Conservation (phyloP, 805 yeast genomes). For the Kurtzmaniella cleridarum region DNA sequence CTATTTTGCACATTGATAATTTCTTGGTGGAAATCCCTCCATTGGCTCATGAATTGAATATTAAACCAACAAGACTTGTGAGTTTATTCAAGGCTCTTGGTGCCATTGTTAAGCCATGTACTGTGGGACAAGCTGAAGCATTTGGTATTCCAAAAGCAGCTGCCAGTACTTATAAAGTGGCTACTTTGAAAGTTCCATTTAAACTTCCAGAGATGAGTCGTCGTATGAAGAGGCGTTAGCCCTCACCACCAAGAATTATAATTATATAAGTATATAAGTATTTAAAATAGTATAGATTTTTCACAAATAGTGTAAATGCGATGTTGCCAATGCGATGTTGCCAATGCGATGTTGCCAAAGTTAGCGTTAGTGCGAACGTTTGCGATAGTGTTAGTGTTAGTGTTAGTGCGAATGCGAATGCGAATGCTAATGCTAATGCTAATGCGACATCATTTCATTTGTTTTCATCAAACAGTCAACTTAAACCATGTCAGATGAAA, state of each 20-base stretch:
- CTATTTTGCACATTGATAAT: constrained; percentile 69
- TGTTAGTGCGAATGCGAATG: too few species aligned
- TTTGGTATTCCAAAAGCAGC: constrained; percentile 58
- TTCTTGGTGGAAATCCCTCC: constrained; percentile 74
- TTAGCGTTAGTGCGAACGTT: too few species aligned
- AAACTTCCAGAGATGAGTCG: constrained; percentile 78
- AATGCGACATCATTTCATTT: too few species aligned
- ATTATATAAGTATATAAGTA: neutral
- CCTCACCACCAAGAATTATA: too few species aligned
- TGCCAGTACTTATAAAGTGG: constrained; percentile 68
- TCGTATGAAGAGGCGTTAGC: constrained; percentile 42
- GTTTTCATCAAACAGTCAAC: neutral
- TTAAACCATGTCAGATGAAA: constrained; percentile 4
- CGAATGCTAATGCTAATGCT: too few species aligned
- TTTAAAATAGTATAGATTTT: neutral
- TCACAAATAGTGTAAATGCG: neutral
- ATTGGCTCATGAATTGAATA: constrained; percentile 74
- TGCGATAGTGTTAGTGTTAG: too few species aligned
- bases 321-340: neutral
- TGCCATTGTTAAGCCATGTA: constrained; percentile 66
- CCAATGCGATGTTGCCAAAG: too few species aligned
- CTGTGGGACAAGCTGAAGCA: constrained; percentile 71
- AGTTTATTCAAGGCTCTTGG: constrained; percentile 77
- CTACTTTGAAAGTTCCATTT: constrained; percentile 82
- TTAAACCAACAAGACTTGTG: constrained; percentile 69